Evolutionary conservation across 352 stramenopile genomes (phyloP), one percentile per base, ranked within the genome.

Genomic region (Phytophthora nicotianae): DNA sequence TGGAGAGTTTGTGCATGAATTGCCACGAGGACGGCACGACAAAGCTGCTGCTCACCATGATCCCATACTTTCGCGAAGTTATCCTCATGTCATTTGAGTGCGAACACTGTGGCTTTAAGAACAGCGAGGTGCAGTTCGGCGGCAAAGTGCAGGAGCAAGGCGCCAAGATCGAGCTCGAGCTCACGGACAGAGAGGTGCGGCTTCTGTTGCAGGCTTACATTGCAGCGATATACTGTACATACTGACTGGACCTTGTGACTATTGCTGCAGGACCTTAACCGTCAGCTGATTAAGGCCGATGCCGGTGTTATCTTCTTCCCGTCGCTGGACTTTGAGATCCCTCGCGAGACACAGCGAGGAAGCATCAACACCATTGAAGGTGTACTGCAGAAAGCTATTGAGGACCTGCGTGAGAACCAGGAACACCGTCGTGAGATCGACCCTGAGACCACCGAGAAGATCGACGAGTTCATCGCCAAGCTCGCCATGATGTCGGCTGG

Each of bases 1-100:
- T 89, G 43, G 74, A 90, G 49, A 96, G 88, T 70, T 47, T 97
- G 53, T 98, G 94, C 63, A 96, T 97, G 73, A 90, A 90, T 65
- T 98, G 94, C 72, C 68, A 79, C 38, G 76, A 91, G 7, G 70
- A 96, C 35, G 94, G 90, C 60, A 88, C 67, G 19, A 98, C 95
- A 11, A 86, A 87, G 42, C 73, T 98, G 41, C 77, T 98, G 53
- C 76, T 97, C 16, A 98, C 93, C 10, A 86, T 93, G 54, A 97
- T 98, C 63, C 95, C 95, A 24, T 94, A 96, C 72, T 98, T 98
- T 74, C 86, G 91, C 20, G 90, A 98, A 64, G 81, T 98, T 35
- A 97, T 98, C 60, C 71, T 98, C 43, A 96, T 97, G 77, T 93
- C 85, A 13, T 97, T 98, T 50, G 77, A 89, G 57, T 98, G 95